Evolutionary conservation across 345 rosid genomes (phyloP).

Genomic region (Salix brachista): DNA sequence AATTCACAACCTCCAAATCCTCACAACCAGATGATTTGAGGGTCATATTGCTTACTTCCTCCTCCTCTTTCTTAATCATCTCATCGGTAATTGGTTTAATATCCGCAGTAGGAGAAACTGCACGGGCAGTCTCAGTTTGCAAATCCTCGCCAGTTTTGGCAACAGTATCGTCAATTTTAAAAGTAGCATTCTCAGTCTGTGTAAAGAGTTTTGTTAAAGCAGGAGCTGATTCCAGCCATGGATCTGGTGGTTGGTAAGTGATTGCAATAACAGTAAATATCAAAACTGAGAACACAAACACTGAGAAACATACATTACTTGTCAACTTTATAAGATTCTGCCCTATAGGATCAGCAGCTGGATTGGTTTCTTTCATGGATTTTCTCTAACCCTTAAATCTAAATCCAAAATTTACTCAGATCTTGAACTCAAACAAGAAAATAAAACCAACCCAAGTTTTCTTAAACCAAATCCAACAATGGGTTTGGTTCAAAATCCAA

Average conservation of each 20-base stretch:
- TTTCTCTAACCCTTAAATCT: neutral
- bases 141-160: conserved; percentile 85
- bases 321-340: conserved; percentile 75
- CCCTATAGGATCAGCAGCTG: conserved; percentile 61
- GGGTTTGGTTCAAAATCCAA: conserved; percentile 3
- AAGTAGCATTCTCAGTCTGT: conserved; percentile 66
- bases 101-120: conserved; percentile 9
- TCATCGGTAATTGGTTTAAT: conserved; percentile 20
- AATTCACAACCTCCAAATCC: conserved; percentile 47
- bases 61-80: conserved; percentile 24
- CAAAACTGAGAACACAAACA: conserved; percentile 76
- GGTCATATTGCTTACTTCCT: conserved; percentile 7
- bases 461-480: neutral
- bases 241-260: conserved; percentile 95
- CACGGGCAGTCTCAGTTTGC: conserved; percentile 14
- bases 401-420: conserved; percentile 13
- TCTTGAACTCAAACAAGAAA: conserved; percentile 4
- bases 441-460: conserved; percentile 4
- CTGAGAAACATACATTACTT: conserved; percentile 91
- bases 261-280: conserved; percentile 76
- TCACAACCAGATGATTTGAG: conserved; percentile 27
- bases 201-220: conserved; percentile 74
- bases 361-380: conserved; percentile 66
- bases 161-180: conserved; percentile 61
- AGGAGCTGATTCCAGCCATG: conserved; percentile 93